These are phyloP conservation scores for Ulmus americana DNA, from an alignment of 331 rosid species.

Conservation along the genomic window DNA sequence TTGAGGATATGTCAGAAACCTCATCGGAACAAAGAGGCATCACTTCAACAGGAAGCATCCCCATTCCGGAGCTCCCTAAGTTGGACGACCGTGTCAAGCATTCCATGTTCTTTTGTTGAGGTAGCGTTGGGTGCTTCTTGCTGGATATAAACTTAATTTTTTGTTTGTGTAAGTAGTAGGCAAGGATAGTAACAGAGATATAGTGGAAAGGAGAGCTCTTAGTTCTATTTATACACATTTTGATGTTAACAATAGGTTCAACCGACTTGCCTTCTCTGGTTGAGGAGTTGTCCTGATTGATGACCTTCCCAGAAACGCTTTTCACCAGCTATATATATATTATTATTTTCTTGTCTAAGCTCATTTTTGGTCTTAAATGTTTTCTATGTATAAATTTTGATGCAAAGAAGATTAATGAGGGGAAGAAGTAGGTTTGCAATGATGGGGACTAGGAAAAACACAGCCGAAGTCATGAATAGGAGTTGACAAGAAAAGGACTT, in stretches of 20 bases:
- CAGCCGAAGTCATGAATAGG: too few relatives aligned
- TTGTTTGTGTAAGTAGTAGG: slow-evolving; percentile 22
- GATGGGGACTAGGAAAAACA: too few relatives aligned
- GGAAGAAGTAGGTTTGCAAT: too few relatives aligned
- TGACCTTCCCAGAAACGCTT: neutral
- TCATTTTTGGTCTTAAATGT: neutral
- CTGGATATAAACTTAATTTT: slow-evolving; percentile 19
- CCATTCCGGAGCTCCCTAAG: slow-evolving; percentile 74
- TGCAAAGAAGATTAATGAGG: too few relatives aligned
- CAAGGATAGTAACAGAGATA: slow-evolving; percentile 15
- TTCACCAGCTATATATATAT: neutral
- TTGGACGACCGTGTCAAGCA: slow-evolving; percentile 42
- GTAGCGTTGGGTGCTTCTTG: slow-evolving; percentile 12
- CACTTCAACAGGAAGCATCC: slow-evolving; percentile 31
- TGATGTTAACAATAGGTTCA: neutral
- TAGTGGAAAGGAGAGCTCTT: neutral
- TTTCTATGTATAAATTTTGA: neutral
- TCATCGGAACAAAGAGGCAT: slow-evolving; percentile 32
- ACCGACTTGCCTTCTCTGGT: neutral
- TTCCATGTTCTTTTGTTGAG: slow-evolving; percentile 88
- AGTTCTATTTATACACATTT: slow-evolving; percentile 3
- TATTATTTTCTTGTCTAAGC: neutral
- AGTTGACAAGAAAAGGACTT: too few relatives aligned
- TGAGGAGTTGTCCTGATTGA: neutral
- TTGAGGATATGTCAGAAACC: slow-evolving; percentile 60